Evolutionary conservation across 2,329 filamentous ascomycete genomes (phyloP).

Genomic region (Tolypocladium sp.): DNA sequence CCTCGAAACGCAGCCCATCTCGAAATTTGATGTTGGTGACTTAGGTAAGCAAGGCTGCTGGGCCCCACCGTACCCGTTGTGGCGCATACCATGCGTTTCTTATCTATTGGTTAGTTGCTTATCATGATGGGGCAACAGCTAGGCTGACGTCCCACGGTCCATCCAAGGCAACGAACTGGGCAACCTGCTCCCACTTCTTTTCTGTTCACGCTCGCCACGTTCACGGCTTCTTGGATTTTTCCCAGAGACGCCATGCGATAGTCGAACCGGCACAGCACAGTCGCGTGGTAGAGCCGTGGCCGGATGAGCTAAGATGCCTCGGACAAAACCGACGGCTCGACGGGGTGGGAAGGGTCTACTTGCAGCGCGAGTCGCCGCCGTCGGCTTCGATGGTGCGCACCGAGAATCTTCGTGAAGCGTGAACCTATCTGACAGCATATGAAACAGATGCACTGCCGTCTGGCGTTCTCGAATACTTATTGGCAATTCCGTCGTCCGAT

Average conservation of each 20-base stretch:
- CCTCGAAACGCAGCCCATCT: neutral
- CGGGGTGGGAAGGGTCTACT: neutral
- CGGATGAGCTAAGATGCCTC: neutral
- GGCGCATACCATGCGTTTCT: constrained; percentile 1
- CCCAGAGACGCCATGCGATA: neutral
- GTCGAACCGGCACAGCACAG: neutral
- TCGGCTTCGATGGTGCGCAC: neutral
- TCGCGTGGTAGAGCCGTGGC: neutral
- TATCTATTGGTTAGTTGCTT: neutral
- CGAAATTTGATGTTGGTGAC: constrained; percentile 17
- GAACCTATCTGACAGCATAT: neutral
- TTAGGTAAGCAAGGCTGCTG: constrained; percentile 25
- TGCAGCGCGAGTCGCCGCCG: neutral
- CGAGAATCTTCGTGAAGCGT: neutral
- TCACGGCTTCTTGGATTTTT: neutral
- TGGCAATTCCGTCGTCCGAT: constrained; percentile 10
- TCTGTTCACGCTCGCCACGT: neutral
- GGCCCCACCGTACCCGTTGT: constrained; percentile 1
- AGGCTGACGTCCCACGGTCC: neutral
- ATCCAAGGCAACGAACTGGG: neutral
- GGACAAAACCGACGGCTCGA: neutral
- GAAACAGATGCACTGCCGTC: constrained; percentile 15
- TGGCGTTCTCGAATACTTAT: constrained; percentile 12
- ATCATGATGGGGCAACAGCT: neutral
- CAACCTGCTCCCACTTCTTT: neutral